Evolutionary conservation across 2,329 filamentous ascomycete genomes (phyloP), one percentile per base, ranked within the genome.

Genomic region (Chaetomium sp.): DNA sequence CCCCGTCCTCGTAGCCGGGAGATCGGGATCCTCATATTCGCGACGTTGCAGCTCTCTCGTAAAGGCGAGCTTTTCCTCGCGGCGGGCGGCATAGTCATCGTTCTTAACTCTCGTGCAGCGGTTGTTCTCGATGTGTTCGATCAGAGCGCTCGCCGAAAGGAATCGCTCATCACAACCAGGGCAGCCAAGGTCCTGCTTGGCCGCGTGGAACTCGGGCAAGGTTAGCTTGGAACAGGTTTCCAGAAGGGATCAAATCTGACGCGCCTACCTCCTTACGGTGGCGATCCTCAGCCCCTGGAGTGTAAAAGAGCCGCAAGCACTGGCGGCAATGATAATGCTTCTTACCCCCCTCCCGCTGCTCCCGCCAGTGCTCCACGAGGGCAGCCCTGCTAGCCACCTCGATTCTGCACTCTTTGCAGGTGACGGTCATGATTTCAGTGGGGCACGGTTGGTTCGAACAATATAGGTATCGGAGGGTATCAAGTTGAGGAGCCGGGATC

Each of bases 111-210:
- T 59, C 1, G 64, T 31, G 66, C 83, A 86, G 1, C 75, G 61
- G 27, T 74, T 70, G 2, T 68, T 67, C 70, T 85, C 82, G 3
- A 85, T 75, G 57, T 86, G 83, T 0, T 65, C 45, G 60, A 85
- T 76, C 42, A 83, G 76, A 0, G 58, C 67, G 0, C 76, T 74
- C 0, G 80, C 72, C 0, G 75, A 74, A 0, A 35, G 55, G 62
- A 83, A 84, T 0, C 72, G 72, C 1, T 69, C 65, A 0, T 70
- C 58, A 64, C 83, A 86, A 29, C 79, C 83, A 1, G 82, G 81
- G 56, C 83, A 86, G 2, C 67, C 55, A 1, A 86, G 75, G 1
- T 77, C 29, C 50, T 68, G 65, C 50, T 62, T 57, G 19, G 49
- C 58, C 12, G 54, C 45, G 51, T 69, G 67, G 21, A 62, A 13